A percentile compares a stretch with the other conserved stretches of the same genome.
Conservation (phyloP, 495 filamentous ascomycete species). For the Parathielavia hyrcaniae region DNA sequence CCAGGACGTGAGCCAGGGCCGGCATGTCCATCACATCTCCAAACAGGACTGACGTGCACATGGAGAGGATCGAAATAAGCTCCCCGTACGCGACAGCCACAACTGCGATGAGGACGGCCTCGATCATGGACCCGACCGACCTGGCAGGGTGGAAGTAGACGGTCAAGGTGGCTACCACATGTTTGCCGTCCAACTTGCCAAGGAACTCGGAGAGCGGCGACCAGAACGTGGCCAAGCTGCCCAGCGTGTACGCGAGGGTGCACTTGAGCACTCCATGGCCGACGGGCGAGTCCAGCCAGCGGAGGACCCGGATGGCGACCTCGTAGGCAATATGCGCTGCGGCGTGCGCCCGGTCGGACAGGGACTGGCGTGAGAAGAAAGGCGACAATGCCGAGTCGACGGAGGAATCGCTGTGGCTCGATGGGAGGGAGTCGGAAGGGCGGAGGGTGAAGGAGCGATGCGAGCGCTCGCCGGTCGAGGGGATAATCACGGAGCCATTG, state of each 20-base stretch:
- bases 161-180: slow-evolving; percentile 86
- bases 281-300: slow-evolving; percentile 46
- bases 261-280: slow-evolving; percentile 84
- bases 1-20: slow-evolving; percentile 68
- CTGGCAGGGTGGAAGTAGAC: slow-evolving; percentile 97
- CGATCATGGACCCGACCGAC: slow-evolving; percentile 82
- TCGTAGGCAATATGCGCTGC: slow-evolving; percentile 29
- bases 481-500: slow-evolving; percentile 56
- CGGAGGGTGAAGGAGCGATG: slow-evolving; percentile 54
- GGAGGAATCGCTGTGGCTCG: slow-evolving; percentile 28
- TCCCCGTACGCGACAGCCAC: slow-evolving; percentile 78
- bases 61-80: slow-evolving; percentile 74
- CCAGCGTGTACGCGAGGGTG: slow-evolving; percentile 84
- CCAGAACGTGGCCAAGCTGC: slow-evolving; percentile 81
- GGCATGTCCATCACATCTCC: slow-evolving; percentile 57
- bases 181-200: slow-evolving; percentile 88
- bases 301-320: slow-evolving; percentile 25
- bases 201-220: slow-evolving; percentile 63
- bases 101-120: slow-evolving; percentile 77
- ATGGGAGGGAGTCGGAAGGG: slow-evolving; percentile 15
- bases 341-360: slow-evolving; percentile 27
- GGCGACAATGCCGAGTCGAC: slow-evolving; percentile 9
- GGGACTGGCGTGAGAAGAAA: slow-evolving; percentile 22
- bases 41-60: slow-evolving; percentile 76
- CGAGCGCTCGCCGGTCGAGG: slow-evolving; percentile 54